Evolutionary conservation across 1,284 basidiomycete genomes (phyloP).

Genomic region (Malassezia nana): DNA sequence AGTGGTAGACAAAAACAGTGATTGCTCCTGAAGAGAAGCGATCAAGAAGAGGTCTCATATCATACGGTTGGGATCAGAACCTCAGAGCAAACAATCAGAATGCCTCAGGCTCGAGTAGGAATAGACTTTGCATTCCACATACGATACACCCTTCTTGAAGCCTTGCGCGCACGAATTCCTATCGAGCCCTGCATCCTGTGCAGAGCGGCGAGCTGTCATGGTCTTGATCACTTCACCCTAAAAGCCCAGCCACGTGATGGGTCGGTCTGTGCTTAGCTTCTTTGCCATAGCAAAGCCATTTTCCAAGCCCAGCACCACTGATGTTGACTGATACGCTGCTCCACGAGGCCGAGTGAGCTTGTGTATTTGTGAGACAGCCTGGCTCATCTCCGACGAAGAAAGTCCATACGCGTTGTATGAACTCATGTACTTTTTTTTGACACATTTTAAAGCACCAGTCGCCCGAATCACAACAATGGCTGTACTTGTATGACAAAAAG

Average conservation of each 20-base stretch:
- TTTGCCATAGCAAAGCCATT: not conserved
- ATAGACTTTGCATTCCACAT: not conserved
- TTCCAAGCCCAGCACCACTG: not conserved
- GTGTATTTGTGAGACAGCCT: not conserved
- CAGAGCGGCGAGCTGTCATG: no score
- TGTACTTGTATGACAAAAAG: no score
- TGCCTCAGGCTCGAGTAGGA: not conserved
- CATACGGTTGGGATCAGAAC: no score
- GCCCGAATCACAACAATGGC: no score
- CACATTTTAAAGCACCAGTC: constrained; percentile 13
- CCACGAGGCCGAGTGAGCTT: not conserved
- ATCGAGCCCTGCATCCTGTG: no score
- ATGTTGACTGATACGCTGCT: not conserved
- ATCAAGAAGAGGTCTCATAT: no score
- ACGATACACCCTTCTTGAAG: not conserved
- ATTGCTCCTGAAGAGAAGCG: no score
- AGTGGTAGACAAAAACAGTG: no score
- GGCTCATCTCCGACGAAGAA: not conserved
- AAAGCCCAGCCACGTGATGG: not conserved
- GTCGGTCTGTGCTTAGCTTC: not conserved
- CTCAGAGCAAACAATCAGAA: no score
- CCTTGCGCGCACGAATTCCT: not conserved
- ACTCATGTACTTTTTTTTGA: constrained; percentile 25
- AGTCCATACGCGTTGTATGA: not conserved
- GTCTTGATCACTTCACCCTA: not conserved